These are phyloP conservation scores for Tricladium varicosporioides DNA, from an alignment of 2,329 filamentous ascomycete genomes.

Conservation along the genomic window DNA sequence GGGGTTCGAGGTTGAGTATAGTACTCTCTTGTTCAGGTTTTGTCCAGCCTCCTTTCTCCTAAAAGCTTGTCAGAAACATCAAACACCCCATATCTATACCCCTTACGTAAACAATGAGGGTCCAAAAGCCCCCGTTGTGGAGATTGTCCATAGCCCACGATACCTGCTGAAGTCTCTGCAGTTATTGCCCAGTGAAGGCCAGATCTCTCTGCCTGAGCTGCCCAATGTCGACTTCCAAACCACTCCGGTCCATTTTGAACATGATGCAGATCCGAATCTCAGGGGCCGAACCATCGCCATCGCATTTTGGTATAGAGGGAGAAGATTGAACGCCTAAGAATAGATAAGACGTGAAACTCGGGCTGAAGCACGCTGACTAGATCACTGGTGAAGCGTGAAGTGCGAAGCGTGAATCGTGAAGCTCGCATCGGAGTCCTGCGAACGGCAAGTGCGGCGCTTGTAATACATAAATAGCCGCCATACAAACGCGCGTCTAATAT, in stretches of 20 bases:
- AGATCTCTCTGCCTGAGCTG: neutral
- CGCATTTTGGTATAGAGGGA: slow-evolving; percentile 1
- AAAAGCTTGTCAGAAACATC: neutral
- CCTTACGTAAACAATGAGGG: neutral
- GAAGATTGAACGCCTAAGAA: neutral
- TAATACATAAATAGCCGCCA: neutral
- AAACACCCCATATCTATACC: neutral
- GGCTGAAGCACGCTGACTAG: neutral
- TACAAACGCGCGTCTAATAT: neutral
- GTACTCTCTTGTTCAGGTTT: neutral
- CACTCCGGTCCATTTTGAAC: neutral
- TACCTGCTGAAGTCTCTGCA: neutral
- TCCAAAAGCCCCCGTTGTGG: neutral
- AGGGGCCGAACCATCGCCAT: slow-evolving; percentile 9
- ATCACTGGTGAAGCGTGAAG: too few relatives aligned
- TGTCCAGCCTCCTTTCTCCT: neutral
- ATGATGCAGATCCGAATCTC: slow-evolving; percentile 1
- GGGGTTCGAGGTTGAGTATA: slow-evolving; percentile 5
- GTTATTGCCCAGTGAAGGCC: neutral
- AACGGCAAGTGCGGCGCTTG: neutral
- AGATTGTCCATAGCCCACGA: neutral
- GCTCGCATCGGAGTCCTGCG: neutral
- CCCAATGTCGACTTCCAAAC: neutral
- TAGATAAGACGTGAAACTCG: neutral
- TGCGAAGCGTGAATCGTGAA: neutral